Base-by-base conservation (phyloP, 805 yeast genomes). In the Starmerella asiatica region DNA sequence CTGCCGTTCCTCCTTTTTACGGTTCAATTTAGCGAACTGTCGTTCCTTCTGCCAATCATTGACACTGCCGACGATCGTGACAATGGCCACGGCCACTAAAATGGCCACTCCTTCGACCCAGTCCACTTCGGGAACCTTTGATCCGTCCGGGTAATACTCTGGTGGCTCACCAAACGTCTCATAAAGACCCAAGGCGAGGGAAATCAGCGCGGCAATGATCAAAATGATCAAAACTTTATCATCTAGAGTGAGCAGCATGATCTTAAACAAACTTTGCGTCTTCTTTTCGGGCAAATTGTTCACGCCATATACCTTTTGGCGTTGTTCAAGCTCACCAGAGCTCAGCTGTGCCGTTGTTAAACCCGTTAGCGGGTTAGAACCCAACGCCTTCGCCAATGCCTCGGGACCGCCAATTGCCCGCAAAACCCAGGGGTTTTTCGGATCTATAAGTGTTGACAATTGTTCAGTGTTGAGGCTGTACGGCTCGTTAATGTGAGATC, bases 41-140 rank as follows among this genome's bases (percentile, higher is more conserved):
- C 84, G 65, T 58, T 91, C 98, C 58, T 93, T 93, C 57, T 91
- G 95, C 65, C 80, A 91, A 61, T 91, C 98, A 59, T 91, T 91
- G n/a, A 73, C 79, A 2, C 95, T 91, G 36, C 96, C 94, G 12
- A 93, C 98, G 2, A 83, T 48, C 4, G 88, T 94, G 26, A 91
- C 97, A 44, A 91, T 88, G 4, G 74, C 53, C 19, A 91, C 81
- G 17, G 99, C 99, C 3, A 79, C 79, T 50, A 91, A 72, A 56
- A 91, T 91, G 30, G 98, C 99, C 29, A 86, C 94, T 51, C 99
- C 99, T 65, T 91, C 99, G 35, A 93, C 94, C 96, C 97, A 91
- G 53, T 88, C 94, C 24, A 91, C 93, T 52, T 76, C 73, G 15
- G 96, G 95, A 40, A 75, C 58, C 17, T 73, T 66, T 18, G 73